Base-by-base conservation (phyloP, 176 grass and related monocot genomes). In the Hordeum vulgare region DNA sequence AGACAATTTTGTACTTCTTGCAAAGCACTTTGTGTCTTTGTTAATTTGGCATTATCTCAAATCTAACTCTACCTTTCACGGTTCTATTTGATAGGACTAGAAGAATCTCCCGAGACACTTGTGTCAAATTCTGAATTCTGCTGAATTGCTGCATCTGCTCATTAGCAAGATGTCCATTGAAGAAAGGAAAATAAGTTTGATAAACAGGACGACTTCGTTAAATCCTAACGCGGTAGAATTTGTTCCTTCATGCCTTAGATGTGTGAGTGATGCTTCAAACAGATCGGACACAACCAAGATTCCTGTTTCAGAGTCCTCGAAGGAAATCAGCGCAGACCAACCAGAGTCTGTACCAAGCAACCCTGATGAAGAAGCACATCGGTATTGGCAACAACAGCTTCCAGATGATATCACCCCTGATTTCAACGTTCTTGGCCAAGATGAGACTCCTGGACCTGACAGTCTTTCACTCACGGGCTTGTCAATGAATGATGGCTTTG, bases 211-310 rank as follows among this genome's bases (percentile, higher is more conserved):
- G 74, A 96, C 89, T 36, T 14, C 31, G 14, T 91, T 99, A 76
- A 99, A 99, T 87, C 97, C 97, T 70, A 96, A 99, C 89, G 97
- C 97, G 54, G 89, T 89, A 68, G 97, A 89, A 88, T 99, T 99
- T 86, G 97, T 99, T 85, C 97, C 97, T 70, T 96, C 97, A 63
- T 90, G 86, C 71, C 89, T 94, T 81, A 96, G 91, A 92, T 87
- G 88, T 85, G 27, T 85, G 51, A 83, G 56, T 85, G 93, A 86
- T 75, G 85, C 66, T 60, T 49, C 80, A 41, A 93, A 77, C 79
- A 91, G 63, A 88, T 85, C 78, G 71, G 90, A 82, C 84, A 79
- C 54, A 82, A 21, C 76, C 70, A 61, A 35, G 80, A 57, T 35
- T 75, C 31, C 49, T 79, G 70, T 88, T 71, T 82, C 83, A 58